Evolutionary conservation across 1,284 basidiomycete genomes (phyloP).

Genomic region (Apiotrichum siamense): DNA sequence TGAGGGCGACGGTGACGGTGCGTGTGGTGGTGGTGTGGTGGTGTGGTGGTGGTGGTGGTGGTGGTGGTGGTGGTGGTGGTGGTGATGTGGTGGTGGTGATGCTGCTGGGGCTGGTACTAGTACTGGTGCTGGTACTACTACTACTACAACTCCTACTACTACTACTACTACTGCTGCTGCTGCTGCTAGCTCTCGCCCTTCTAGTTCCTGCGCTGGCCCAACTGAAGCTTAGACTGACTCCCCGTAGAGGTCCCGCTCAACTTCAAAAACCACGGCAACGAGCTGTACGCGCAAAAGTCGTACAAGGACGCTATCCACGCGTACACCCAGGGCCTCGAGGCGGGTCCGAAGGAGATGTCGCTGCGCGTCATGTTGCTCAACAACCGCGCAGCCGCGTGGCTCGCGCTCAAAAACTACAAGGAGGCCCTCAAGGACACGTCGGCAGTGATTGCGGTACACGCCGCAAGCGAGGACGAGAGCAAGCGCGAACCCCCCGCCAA

Average conservation of each 20-base stretch:
- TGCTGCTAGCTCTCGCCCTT: no score
- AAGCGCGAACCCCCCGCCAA: slow-evolving; percentile 56
- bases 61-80: no score
- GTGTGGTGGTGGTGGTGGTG: no score
- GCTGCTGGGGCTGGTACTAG: no score
- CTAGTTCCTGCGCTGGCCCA: no score
- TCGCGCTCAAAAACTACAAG: slow-evolving; percentile 85
- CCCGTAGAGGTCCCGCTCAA: slow-evolving; percentile 82
- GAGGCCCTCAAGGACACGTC: slow-evolving; percentile 77
- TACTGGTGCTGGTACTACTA: no score
- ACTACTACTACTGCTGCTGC: no score
- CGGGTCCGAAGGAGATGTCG: slow-evolving; percentile 60
- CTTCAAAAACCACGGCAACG: slow-evolving; percentile 93
- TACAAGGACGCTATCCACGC: slow-evolving; percentile 82
- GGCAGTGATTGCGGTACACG: slow-evolving; percentile 59
- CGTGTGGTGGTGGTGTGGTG: slow-evolving; percentile 48
- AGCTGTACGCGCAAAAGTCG: slow-evolving; percentile 80
- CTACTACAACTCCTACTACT: no score
- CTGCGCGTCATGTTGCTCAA: slow-evolving; percentile 68
- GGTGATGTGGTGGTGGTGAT: no score
- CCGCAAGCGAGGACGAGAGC: slow-evolving; percentile 25
- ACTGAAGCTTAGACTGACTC: background rate
- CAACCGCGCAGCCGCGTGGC: slow-evolving; percentile 88
- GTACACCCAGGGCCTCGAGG: slow-evolving; percentile 84
- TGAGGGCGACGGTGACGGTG: slow-evolving; percentile 90